phyloP scores from a whole-genome alignment of 176 grass and related monocot species.

The Oryza rufipogon region DNA sequence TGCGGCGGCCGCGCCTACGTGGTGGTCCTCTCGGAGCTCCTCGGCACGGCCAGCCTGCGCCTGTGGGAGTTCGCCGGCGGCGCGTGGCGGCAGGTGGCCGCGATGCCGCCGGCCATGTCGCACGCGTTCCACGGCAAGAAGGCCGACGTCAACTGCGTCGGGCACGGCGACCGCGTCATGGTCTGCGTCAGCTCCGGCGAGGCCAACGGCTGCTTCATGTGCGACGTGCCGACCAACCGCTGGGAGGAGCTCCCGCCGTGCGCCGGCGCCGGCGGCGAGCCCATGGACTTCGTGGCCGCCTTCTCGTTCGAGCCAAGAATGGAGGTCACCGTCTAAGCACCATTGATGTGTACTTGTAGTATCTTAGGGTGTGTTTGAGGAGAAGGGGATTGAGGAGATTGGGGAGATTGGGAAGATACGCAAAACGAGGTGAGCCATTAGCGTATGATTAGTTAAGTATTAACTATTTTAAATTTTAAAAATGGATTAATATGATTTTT shows the following conservation, averaged over 20 bases:
- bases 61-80: constrained; percentile 66
- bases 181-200: constrained; percentile 72
- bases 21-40: constrained; percentile 83
- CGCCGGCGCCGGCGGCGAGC: constrained; percentile 28
- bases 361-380: too few relatives aligned
- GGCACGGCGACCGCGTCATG: constrained; percentile 60
- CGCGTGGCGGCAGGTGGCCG: constrained; percentile 72
- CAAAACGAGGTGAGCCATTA: too few relatives aligned
- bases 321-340: constrained; percentile 59
- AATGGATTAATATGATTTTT: too few relatives aligned
- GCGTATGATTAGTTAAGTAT: too few relatives aligned
- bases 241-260: constrained; percentile 72
- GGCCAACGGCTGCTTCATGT: constrained; percentile 55
- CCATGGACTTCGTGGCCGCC: constrained; percentile 72
- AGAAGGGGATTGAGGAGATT: too few relatives aligned
- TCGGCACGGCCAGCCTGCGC: constrained; percentile 69
- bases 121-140: constrained; percentile 67
- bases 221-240: constrained; percentile 50
- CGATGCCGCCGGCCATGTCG: constrained; percentile 84
- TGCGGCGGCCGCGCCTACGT: constrained; percentile 53
- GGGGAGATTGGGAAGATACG: too few relatives aligned
- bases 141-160: constrained; percentile 84
- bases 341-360: neutral
- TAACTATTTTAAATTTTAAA: too few relatives aligned
- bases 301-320: constrained; percentile 93